Base-by-base conservation (phyloP, 768 basidiomycete genomes). In the Leucocoprinus birnbaumii region DNA sequence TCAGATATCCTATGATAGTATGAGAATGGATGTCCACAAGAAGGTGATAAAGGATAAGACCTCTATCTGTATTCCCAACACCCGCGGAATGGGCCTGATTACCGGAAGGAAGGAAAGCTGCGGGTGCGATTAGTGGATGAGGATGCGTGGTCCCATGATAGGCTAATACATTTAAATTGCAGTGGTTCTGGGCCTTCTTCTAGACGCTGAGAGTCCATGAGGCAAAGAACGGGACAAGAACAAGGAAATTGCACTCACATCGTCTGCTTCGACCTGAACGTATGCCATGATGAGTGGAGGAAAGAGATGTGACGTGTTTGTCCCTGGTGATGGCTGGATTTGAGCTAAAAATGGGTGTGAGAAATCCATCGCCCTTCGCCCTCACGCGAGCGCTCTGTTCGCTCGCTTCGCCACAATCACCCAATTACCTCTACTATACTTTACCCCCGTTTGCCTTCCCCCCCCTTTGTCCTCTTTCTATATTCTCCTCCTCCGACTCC, bases 131-230 rank as follows among this genome's bases (percentile, higher is more conserved):
- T 34, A 45, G 53, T 26, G 55, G 31, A 24, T 35, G 13, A 50
- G 46, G 26, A 18, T 52, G 13, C 25, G 41, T 25, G 44, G 19
- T 22, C 19, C 26, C 34, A 37, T 37, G 31, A 31, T 11, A 11
- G 31, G 5, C 31, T 11, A n/a, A 58, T 66, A 84, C 86, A 86
- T 74, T 86, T 87, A 67, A 89, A 89, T 62, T 88, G 83, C 19
- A 89, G 78, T 38, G 83, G 80, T 58, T 86, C 83, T 11, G 81
- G 81, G 1, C 84, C 85, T 68, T 86, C 85, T 62, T 87, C 85
- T 43, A 87, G 60, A 44, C 73, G 77, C 53, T 61, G 6, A 38
- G 27, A 31, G 16, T 18, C 16, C 8, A 45, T 13, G 35, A 44
- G 34, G 19, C 14, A 11, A 31, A 31, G 31, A 31, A 11, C 5